phyloP scores from a whole-genome alignment of 73 alveolate genomes.

The Tetrahymena thermophila region DNA sequence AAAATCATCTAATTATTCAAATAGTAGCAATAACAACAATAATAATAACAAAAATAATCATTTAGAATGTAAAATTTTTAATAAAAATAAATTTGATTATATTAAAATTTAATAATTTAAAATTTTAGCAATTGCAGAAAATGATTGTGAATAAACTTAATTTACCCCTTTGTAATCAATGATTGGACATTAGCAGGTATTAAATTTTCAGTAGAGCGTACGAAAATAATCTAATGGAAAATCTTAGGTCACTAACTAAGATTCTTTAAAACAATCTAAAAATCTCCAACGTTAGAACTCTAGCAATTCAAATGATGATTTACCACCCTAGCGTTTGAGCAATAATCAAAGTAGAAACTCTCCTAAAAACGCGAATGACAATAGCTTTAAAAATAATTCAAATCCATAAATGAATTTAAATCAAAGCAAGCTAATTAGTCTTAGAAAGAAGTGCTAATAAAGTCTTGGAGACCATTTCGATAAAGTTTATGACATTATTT shows the following conservation, averaged over 20 bases:
- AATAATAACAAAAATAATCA: neutral
- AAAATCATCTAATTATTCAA: neutral
- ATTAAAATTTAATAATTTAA: neutral
- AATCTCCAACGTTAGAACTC: neutral
- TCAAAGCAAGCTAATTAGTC: neutral
- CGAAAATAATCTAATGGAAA: neutral
- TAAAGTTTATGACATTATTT: neutral
- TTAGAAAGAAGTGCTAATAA: neutral
- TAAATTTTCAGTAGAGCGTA: neutral
- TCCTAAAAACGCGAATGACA: neutral
- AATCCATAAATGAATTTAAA: neutral
- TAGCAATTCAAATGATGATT: neutral
- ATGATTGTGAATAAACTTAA: neutral
- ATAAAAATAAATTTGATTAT: neutral
- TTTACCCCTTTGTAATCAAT: neutral
- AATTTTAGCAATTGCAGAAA: neutral
- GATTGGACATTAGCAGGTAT: neutral
- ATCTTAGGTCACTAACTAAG: neutral
- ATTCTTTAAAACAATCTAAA: neutral
- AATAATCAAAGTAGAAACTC: neutral
- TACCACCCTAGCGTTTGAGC: neutral
- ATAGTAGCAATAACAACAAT: neutral
- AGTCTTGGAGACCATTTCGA: neutral
- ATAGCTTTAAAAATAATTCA: neutral
- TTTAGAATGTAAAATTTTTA: neutral